Percentiles rank a stretch among this genome's conserved stretches.
These are phyloP conservation scores for Nemania serpens DNA, from an alignment of 2,329 filamentous ascomycete species.

Conservation along the genomic window DNA sequence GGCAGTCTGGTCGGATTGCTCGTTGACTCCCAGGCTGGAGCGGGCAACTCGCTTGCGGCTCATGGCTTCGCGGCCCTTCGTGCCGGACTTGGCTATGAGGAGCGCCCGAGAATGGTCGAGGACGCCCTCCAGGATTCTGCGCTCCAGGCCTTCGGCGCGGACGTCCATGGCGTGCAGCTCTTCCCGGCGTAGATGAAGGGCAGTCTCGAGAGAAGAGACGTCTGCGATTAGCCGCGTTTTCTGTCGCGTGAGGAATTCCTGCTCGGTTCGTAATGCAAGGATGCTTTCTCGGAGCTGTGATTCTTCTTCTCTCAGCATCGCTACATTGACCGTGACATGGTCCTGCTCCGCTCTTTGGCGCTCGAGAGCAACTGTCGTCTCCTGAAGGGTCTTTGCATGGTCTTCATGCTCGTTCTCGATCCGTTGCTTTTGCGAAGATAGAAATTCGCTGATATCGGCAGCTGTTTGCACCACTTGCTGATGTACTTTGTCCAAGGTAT, in stretches of 20 bases:
- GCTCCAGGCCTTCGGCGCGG: conserved; percentile 86
- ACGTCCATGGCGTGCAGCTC: conserved; percentile 90
- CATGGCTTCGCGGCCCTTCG: conserved; percentile 59
- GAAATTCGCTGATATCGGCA: conserved; percentile 80
- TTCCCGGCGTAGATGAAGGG: conserved; percentile 83
- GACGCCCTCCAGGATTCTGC: conserved; percentile 90
- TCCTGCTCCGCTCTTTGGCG: conserved; percentile 65
- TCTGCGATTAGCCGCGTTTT: conserved; percentile 83
- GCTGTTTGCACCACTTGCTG: conserved; percentile 84
- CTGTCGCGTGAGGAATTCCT: conserved; percentile 75
- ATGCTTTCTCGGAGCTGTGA: conserved; percentile 59
- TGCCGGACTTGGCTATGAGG: conserved; percentile 70
- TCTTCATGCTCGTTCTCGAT: conserved; percentile 79
- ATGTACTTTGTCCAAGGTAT: conserved; percentile 86
- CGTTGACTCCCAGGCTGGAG: conserved; percentile 47
- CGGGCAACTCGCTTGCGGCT: conserved; percentile 58
- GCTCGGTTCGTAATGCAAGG: conserved; percentile 65
- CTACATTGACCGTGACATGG: conserved; percentile 61
- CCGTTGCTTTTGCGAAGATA: conserved; percentile 74
- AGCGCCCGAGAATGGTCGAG: conserved; percentile 94
- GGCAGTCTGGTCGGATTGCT: conserved; percentile 14
- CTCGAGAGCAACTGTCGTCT: conserved; percentile 80
- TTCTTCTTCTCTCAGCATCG: conserved; percentile 57
- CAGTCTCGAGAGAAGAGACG: conserved; percentile 88
- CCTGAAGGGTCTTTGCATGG: conserved; percentile 77